Conservation (phyloP, 2,329 filamentous ascomycete species). For the Rhinocladiella similis region DNA sequence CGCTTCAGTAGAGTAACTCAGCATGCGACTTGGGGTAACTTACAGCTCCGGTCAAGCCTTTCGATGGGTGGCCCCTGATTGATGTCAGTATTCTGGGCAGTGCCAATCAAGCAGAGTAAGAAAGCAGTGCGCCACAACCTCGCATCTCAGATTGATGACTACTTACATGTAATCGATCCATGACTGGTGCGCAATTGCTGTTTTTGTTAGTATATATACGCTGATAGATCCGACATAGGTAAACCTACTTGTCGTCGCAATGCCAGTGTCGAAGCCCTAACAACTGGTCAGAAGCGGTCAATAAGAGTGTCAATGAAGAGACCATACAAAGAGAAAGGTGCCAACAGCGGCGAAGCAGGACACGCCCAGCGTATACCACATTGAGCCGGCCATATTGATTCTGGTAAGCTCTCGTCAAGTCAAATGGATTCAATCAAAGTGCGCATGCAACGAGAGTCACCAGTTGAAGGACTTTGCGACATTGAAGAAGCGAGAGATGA, state of each 20-base stretch:
- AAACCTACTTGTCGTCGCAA: slow-evolving; percentile 53
- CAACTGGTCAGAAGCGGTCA: background rate
- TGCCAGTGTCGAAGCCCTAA: slow-evolving; percentile 61
- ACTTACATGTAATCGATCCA: slow-evolving; percentile 60
- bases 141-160: too few species aligned
- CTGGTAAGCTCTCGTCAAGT: background rate
- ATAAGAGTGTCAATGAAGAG: background rate
- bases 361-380: slow-evolving; percentile 52
- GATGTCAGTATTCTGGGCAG: too few species aligned
- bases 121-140: too few species aligned
- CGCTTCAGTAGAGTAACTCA: background rate
- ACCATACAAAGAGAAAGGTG: slow-evolving; percentile 58
- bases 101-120: too few species aligned
- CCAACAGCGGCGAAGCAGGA: slow-evolving; percentile 60
- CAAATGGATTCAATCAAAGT: background rate
- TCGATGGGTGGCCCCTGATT: slow-evolving; percentile 44
- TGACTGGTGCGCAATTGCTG: slow-evolving; percentile 58
- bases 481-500: background rate
- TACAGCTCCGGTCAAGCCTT: slow-evolving; percentile 56
- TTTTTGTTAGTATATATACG: slow-evolving; percentile 30
- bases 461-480: background rate
- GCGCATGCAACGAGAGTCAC: background rate
- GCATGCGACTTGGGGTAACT: slow-evolving; percentile 10
- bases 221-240: slow-evolving; percentile 34
- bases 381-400: slow-evolving; percentile 35